Evolutionary conservation across 164 flowering plant species (phyloP).

Genomic region (Kingdonia uniflora): DNA sequence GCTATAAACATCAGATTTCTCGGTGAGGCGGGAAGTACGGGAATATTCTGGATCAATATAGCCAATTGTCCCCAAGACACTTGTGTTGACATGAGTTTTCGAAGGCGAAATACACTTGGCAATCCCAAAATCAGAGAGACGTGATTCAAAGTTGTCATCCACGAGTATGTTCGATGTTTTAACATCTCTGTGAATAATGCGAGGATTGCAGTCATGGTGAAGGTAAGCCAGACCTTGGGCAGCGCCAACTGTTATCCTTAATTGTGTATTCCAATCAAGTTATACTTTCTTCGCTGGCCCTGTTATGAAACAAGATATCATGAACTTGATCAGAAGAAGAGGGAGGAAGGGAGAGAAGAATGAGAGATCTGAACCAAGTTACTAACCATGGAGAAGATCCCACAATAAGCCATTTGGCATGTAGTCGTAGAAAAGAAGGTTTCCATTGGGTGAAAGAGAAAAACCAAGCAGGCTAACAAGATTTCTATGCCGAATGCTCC

Average conservation of each 20-base stretch:
- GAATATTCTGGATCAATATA: slow-evolving; percentile 98
- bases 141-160: slow-evolving; percentile 87
- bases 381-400: slow-evolving; percentile 93
- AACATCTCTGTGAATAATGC: slow-evolving; percentile 81
- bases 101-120: slow-evolving; percentile 66
- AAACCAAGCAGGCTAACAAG: slow-evolving; percentile 88
- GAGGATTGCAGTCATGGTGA: slow-evolving; percentile 86
- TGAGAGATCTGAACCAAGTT: slow-evolving; percentile 8
- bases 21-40: slow-evolving; percentile 68
- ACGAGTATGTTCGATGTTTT: slow-evolving; percentile 83
- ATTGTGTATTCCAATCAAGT: slow-evolving; percentile 84
- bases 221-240: slow-evolving; percentile 92
- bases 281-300: slow-evolving; percentile 74
- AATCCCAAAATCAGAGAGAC: slow-evolving; percentile 89
- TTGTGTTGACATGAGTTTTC: slow-evolving; percentile 78
- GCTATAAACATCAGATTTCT: slow-evolving; percentile 93
- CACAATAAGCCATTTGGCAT: slow-evolving; percentile 95
- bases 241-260: slow-evolving; percentile 82
- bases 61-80: slow-evolving; percentile 86
- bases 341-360: not conserved
- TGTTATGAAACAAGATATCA: slow-evolving; percentile 11
- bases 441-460: slow-evolving; percentile 59
- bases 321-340: not conserved
- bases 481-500: slow-evolving; percentile 84
- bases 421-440: slow-evolving; percentile 88